phyloP scores from a whole-genome alignment of 192 early-diverging fungal species.

The Gamsiella multidivaricata region DNA sequence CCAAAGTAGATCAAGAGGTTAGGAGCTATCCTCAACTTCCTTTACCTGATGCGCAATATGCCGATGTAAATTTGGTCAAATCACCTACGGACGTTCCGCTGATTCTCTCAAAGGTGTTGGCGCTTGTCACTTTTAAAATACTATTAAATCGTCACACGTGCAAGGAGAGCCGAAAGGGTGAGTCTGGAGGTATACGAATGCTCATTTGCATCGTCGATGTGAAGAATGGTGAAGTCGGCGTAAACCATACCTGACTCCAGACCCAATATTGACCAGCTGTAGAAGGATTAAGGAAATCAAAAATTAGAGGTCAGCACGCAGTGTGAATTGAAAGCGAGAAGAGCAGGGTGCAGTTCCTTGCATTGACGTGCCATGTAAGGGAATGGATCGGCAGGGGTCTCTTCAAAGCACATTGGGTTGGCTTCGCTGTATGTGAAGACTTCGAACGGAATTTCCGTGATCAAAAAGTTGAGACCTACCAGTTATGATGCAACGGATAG shows the following conservation, averaged over 20 bases:
- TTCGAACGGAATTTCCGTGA: conserved; percentile 91
- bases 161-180: background rate
- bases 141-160: conserved; percentile 32
- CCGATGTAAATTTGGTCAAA: background rate
- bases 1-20: background rate
- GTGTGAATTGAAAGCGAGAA: background rate
- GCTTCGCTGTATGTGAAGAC: conserved; percentile 89
- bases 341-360: background rate
- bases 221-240: too few relatives aligned
- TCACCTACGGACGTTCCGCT: conserved; percentile 78
- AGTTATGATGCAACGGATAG: too few relatives aligned
- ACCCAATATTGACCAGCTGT: conserved; percentile 95
- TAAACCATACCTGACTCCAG: conserved; percentile 86
- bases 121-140: conserved; percentile 93
- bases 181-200: background rate
- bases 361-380: conserved; percentile 85
- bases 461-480: conserved; percentile 89
- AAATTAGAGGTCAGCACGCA: background rate
- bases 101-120: conserved; percentile 88
- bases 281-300: background rate
- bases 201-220: background rate
- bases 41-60: too few relatives aligned
- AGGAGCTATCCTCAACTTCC: background rate
- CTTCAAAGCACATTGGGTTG: conserved; percentile 72
- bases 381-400: conserved; percentile 71